These are phyloP conservation scores for Beta corolliflora DNA, from an alignment of 179 eudicot species.

Conservation along the genomic window DNA sequence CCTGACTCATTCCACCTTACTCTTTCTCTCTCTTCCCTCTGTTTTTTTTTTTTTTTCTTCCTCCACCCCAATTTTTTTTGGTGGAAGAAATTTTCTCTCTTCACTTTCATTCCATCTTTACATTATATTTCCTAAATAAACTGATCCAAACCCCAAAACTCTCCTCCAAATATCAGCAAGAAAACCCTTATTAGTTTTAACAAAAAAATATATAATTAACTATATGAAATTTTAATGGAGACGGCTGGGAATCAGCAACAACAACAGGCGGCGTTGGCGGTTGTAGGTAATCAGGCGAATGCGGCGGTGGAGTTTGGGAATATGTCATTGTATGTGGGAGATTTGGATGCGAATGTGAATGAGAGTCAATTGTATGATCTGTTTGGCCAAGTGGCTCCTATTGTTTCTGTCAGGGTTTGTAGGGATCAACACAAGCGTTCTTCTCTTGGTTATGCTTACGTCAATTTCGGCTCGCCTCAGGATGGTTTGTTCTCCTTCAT, in stretches of 20 bases:
- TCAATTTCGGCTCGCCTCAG: constrained; percentile 47
- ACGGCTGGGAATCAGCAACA: background rate
- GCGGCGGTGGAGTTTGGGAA: constrained; percentile 23
- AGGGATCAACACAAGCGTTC: constrained; percentile 33
- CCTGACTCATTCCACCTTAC: constrained; percentile 6
- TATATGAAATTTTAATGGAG: background rate
- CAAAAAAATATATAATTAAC: background rate
- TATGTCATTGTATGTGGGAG: constrained; percentile 63
- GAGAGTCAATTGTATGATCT: constrained; percentile 50
- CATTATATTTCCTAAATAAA: background rate
- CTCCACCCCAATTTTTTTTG: too few relatives aligned
- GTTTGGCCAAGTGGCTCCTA: constrained; percentile 43
- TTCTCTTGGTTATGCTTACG: constrained; percentile 65
- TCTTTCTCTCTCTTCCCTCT: background rate
- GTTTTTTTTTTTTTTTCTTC: background rate
- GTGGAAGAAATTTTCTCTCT: background rate
- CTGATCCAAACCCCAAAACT: background rate
- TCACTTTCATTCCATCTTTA: background rate
- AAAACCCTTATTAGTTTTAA: background rate
- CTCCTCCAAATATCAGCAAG: background rate
- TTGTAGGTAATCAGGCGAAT: background rate
- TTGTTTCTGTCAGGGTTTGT: constrained; percentile 55
- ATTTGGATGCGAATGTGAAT: constrained; percentile 47
- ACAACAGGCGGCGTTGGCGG: too few relatives aligned
- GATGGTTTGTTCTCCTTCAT: constrained; percentile 42